phyloP scores from a whole-genome alignment of 2,329 filamentous ascomycete species.

The Cercospora sp. region DNA sequence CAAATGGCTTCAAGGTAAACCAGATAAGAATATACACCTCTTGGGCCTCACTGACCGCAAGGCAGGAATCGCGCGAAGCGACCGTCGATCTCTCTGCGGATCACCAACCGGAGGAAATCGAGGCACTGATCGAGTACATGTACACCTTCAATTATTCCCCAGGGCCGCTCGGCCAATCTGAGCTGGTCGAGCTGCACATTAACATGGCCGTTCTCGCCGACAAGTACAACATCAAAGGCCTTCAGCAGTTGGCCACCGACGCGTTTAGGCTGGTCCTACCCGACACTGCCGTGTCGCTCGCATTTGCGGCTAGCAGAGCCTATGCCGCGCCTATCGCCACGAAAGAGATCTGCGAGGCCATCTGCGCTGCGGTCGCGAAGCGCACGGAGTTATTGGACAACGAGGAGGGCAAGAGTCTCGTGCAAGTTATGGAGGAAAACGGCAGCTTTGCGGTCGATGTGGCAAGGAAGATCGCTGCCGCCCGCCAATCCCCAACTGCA shows the following conservation, averaged over 20 bases:
- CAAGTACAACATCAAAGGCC: neutral
- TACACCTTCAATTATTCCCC: neutral
- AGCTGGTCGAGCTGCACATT: too few species aligned
- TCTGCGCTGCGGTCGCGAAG: too few species aligned
- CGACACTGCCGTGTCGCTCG: too few species aligned
- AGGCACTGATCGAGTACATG: conserved; percentile 1
- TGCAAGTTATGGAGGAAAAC: neutral
- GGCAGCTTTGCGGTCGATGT: neutral
- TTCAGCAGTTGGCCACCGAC: neutral
- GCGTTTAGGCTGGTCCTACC: too few species aligned
- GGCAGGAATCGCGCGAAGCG: neutral
- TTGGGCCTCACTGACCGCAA: too few species aligned
- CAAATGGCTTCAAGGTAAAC: neutral
- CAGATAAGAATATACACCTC: too few species aligned
- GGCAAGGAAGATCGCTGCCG: neutral
- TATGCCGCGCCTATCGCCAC: too few species aligned
- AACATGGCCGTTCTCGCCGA: neutral
- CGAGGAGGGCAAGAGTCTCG: neutral
- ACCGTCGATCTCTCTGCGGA: neutral
- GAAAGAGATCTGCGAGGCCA: too few species aligned
- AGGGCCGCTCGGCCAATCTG: too few species aligned
- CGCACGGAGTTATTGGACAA: neutral
- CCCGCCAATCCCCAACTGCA: too few species aligned
- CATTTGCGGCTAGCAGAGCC: too few species aligned
- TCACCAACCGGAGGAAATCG: too few species aligned